A percentile compares a stretch with the other conserved stretches of the same genome.
Conservation (phyloP, 257 asterid species). For the Scutellaria barbata region DNA sequence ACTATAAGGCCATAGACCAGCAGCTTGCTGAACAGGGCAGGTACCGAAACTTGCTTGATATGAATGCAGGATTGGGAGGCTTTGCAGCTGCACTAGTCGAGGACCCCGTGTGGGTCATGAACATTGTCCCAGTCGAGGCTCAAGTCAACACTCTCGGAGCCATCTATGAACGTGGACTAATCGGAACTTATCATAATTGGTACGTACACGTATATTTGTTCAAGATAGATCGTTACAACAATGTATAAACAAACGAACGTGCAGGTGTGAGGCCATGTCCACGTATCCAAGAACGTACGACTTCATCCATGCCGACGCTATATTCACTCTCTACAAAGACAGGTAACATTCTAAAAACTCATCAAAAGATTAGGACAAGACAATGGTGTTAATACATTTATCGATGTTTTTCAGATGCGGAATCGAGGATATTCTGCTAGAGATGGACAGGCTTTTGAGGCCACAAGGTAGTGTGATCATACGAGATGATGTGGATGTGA, state of each 20-base stretch:
- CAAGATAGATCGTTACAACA: no score
- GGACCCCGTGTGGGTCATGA: conserved; percentile 94
- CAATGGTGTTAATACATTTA: no score
- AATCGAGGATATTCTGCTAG: conserved; percentile 69
- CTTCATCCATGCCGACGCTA: conserved; percentile 76
- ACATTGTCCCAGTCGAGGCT: conserved; percentile 71
- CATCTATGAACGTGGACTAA: conserved; percentile 83
- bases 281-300: conserved; percentile 93
- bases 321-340: conserved; percentile 73
- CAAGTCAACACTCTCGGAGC: conserved; percentile 68
- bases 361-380: no score
- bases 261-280: conserved; percentile 97
- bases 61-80: conserved; percentile 90
- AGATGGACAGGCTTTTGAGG: conserved; percentile 85
- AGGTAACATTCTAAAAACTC: conserved; percentile 46
- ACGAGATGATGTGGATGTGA: conserved; percentile 79
- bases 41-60: conserved; percentile 86
- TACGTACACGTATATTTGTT: conserved; percentile 20
- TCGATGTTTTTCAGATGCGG: conserved; percentile 57
- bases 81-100: conserved; percentile 84
- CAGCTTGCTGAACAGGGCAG: conserved; percentile 84
- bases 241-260: background rate
- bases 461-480: conserved; percentile 85
- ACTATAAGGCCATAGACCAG: conserved; percentile 67
- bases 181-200: conserved; percentile 94